Percentiles rank a stretch among this genome's conserved stretches.
Conservation (phyloP, 805 yeast genomes). For the Teunomyces lycoperdinae region DNA sequence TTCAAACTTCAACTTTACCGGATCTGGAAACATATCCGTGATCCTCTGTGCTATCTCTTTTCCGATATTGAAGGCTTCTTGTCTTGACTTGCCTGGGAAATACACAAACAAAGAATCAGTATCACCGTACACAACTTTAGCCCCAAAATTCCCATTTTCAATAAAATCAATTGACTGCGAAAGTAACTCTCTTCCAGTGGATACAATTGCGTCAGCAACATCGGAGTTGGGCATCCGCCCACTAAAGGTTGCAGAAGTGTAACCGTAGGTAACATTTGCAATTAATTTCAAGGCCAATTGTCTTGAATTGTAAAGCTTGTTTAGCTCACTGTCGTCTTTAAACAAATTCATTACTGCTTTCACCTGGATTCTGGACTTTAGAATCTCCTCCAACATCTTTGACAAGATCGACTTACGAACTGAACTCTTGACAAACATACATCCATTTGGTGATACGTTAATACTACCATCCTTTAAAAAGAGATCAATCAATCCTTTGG, state of each 20-base stretch:
- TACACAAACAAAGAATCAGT: slow-evolving; percentile 92
- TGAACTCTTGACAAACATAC: slow-evolving; percentile 64
- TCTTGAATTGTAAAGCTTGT: slow-evolving; percentile 62
- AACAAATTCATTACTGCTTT: slow-evolving; percentile 68
- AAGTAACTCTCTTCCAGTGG: slow-evolving; percentile 84
- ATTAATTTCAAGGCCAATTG: slow-evolving; percentile 86
- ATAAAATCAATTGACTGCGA: slow-evolving; percentile 67
- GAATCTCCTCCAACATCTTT: slow-evolving; percentile 78
- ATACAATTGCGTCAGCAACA: slow-evolving; percentile 90
- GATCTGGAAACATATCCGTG: slow-evolving; percentile 70
- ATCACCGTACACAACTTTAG: slow-evolving; percentile 94
- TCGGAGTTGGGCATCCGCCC: slow-evolving; percentile 98
- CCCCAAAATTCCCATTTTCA: slow-evolving; percentile 70
- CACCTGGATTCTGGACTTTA: slow-evolving; percentile 76
- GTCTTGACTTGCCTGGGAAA: slow-evolving; percentile 75
- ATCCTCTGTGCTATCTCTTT: slow-evolving; percentile 61
- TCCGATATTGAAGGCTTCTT: slow-evolving; percentile 78
- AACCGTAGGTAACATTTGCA: slow-evolving; percentile 96
- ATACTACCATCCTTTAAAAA: slow-evolving; percentile 49
- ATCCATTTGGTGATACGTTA: slow-evolving; percentile 82
- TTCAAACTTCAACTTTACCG: slow-evolving; percentile 82
- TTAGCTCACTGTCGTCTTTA: slow-evolving; percentile 44
- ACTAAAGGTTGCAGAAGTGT: slow-evolving; percentile 89
- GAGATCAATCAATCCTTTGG: slow-evolving; percentile 54
- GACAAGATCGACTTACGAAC: slow-evolving; percentile 74